Percentiles rank a stretch among this genome's conserved stretches.
These are phyloP conservation scores for Phoma sp. DNA, from an alignment of 2,329 filamentous ascomycete species.

Conservation along the genomic window DNA sequence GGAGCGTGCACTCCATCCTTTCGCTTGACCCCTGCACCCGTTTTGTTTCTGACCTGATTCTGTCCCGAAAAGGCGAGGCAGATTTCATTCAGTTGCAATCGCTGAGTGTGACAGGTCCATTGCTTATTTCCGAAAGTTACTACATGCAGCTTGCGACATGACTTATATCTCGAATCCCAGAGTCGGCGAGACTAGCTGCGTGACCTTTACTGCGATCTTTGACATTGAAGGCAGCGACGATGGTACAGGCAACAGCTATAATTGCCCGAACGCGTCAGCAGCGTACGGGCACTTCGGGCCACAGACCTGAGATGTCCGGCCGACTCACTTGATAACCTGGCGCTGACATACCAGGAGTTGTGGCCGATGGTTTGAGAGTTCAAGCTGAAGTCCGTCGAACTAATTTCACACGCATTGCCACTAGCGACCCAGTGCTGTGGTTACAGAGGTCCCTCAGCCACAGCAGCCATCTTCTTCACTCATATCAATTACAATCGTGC, in stretches of 20 bases:
- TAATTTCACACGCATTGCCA: background rate
- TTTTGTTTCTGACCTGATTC: background rate
- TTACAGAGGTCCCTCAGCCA: background rate
- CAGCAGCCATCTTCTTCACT: background rate
- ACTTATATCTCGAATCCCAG: background rate
- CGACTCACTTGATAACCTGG: background rate
- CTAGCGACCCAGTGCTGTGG: background rate
- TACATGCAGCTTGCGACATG: background rate
- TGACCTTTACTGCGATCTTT: too few relatives aligned
- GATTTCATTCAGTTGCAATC: conserved; percentile 7
- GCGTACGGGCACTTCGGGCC: background rate
- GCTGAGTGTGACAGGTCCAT: conserved; percentile 1
- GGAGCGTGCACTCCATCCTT: conserved; percentile 3
- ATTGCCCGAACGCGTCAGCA: background rate
- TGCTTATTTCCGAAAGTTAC: background rate
- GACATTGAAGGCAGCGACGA: background rate
- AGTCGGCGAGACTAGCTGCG: too few relatives aligned
- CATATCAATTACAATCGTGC: too few relatives aligned
- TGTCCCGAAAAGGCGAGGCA: conserved; percentile 13
- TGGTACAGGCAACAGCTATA: background rate
- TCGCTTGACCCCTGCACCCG: conserved; percentile 5
- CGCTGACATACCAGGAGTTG: background rate
- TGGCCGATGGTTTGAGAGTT: background rate
- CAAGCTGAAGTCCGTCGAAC: background rate
- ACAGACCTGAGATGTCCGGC: background rate